Percentiles rank a stretch among this genome's conserved stretches.
Conservation (phyloP, 1,284 basidiomycete genomes). For the Melampsora larici-populina region DNA sequence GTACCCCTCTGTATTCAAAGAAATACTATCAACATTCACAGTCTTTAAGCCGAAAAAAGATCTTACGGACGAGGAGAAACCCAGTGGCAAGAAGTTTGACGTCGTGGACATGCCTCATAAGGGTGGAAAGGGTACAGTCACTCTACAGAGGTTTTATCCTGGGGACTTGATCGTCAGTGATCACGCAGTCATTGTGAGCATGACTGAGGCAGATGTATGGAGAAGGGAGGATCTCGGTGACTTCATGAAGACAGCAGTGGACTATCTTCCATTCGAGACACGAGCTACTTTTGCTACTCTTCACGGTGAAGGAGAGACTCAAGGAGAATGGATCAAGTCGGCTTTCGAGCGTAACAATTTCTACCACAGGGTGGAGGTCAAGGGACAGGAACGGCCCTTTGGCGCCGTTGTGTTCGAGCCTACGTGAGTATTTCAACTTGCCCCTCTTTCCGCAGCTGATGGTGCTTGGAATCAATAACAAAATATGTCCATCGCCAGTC, state of each 20-base stretch:
- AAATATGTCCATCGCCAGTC: neutral
- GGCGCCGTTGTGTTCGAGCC: conserved; percentile 11
- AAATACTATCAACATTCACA: neutral
- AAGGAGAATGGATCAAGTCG: conserved; percentile 20
- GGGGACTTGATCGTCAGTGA: conserved; percentile 21
- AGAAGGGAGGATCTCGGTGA: neutral
- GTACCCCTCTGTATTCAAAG: neutral
- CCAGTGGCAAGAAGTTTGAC: conserved; percentile 1
- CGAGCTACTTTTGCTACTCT: conserved; percentile 9
- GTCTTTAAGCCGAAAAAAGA: neutral
- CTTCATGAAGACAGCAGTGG: conserved; percentile 23
- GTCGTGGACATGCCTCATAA: conserved; percentile 34
- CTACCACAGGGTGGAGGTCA: conserved; percentile 1
- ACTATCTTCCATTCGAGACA: conserved; percentile 21
- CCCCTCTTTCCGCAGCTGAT: neutral
- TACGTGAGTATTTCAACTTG: neutral
- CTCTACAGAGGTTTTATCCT: neutral
- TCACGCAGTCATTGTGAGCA: conserved; percentile 14
- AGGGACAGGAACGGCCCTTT: conserved; percentile 11
- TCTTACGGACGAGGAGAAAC: neutral
- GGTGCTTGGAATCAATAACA: neutral
- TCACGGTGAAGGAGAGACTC: neutral
- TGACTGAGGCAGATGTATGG: conserved; percentile 2
- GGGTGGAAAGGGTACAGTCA: conserved; percentile 26
- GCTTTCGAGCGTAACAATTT: conserved; percentile 29